Conservation (phyloP, 164 flowering plant species). For the Vitis rupestris region DNA sequence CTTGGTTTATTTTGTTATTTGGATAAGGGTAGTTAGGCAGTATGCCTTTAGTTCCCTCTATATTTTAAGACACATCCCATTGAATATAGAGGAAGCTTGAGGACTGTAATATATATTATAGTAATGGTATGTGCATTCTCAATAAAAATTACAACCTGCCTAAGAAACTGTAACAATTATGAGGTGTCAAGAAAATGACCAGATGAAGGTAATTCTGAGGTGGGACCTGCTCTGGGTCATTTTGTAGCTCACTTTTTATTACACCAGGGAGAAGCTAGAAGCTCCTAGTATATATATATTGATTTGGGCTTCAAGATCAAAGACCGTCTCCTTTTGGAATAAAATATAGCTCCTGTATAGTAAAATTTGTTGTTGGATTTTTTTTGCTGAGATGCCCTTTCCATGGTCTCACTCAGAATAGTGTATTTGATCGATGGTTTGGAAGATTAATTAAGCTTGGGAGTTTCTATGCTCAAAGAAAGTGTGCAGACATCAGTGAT, state of each 20-base stretch:
- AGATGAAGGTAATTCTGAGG: background rate
- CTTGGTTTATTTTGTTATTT: too few species aligned
- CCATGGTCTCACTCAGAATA: too few species aligned
- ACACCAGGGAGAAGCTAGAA: background rate
- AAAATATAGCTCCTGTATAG: background rate
- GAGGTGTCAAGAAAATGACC: background rate
- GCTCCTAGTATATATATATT: background rate
- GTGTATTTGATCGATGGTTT: too few species aligned
- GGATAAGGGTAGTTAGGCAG: too few species aligned
- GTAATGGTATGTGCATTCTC: conserved; percentile 25
- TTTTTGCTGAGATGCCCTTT: background rate
- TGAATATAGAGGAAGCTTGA: too few species aligned
- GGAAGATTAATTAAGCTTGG: too few species aligned
- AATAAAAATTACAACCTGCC: conserved; percentile 77
- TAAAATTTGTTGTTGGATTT: background rate
- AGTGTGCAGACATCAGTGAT: too few species aligned
- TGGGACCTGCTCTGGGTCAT: background rate
- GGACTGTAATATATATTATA: too few species aligned
- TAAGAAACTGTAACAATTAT: conserved; percentile 44
- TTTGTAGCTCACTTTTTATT: background rate
- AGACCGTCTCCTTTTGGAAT: background rate
- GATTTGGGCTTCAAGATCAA: background rate
- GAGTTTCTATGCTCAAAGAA: too few species aligned
- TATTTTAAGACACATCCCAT: too few species aligned
- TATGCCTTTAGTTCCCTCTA: too few species aligned